Evolutionary conservation across 139 green algal species (phyloP).

Genomic region (Eudorina sp.): DNA sequence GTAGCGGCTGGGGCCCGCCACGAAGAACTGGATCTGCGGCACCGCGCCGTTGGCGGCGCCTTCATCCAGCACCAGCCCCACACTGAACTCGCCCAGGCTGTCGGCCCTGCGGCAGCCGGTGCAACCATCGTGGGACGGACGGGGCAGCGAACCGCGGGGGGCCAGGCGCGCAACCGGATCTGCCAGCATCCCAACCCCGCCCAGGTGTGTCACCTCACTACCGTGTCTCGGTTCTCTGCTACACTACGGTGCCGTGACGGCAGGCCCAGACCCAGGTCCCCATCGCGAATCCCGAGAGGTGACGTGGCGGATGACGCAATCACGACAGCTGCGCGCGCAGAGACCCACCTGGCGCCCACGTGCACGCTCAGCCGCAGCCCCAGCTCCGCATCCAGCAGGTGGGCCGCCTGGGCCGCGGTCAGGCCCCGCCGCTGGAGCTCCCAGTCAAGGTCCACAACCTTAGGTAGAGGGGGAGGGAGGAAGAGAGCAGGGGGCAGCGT

Average conservation of each 20-base stretch:
- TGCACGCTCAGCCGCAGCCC: constrained; percentile 22
- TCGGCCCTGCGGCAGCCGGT: constrained; percentile 9
- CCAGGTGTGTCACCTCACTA: background rate
- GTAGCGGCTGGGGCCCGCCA: background rate
- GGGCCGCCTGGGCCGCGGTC: constrained; percentile 11
- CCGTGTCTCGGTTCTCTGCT: background rate
- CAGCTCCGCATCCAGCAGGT: constrained; percentile 38
- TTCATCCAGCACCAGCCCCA: constrained; percentile 40
- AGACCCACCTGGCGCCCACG: constrained; percentile 31
- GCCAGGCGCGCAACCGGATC: background rate
- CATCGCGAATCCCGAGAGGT: too few species aligned
- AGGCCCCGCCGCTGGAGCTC: constrained; percentile 38
- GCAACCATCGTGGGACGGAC: too few species aligned
- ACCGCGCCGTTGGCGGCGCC: background rate
- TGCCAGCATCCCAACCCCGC: background rate
- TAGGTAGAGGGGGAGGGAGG: background rate
- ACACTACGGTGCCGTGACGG: too few species aligned
- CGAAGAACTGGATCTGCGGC: constrained; percentile 8
- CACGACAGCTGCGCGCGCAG: too few species aligned
- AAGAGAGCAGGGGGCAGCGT: too few species aligned
- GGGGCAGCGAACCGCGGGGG: too few species aligned
- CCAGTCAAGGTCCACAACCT: constrained; percentile 38
- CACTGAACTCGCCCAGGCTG: background rate
- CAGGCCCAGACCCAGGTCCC: too few species aligned
- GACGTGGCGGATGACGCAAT: too few species aligned